These are phyloP conservation scores for Ustanciosporium gigantosporum DNA, from an alignment of 1,284 basidiomycete genomes.

Conservation along the genomic window DNA sequence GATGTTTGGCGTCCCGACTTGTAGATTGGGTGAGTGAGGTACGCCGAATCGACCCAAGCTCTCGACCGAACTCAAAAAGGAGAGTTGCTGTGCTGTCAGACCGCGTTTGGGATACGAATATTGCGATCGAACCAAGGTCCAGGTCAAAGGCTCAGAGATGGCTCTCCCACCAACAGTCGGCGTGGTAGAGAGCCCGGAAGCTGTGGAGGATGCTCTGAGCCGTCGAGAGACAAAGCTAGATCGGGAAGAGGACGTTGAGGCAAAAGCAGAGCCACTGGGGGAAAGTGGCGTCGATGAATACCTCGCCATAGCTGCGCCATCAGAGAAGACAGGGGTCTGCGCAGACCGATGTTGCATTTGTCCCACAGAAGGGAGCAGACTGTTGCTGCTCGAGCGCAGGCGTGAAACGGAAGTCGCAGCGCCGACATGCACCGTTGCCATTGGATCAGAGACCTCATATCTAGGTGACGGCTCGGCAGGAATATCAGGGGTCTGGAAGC, in stretches of 20 bases:
- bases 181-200: slow-evolving; percentile 1
- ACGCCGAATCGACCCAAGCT: slow-evolving; percentile 33
- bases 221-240: not conserved
- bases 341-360: no score
- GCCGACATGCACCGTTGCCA: slow-evolving; percentile 1
- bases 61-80: slow-evolving; percentile 39
- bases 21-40: not conserved
- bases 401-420: not conserved
- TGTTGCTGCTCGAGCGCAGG: no score
- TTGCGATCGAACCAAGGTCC: slow-evolving; percentile 28
- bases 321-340: slow-evolving; percentile 3
- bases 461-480: slow-evolving; percentile 13
- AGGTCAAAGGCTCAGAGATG: slow-evolving; percentile 34
- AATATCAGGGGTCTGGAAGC: not conserved
- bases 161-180: slow-evolving; percentile 1
- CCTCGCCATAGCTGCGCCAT: slow-evolving; percentile 15
- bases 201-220: slow-evolving; percentile 6
- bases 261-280: slow-evolving; percentile 1
- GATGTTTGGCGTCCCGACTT: not conserved
- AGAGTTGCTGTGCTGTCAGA: slow-evolving; percentile 21
- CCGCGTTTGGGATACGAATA: slow-evolving; percentile 31
- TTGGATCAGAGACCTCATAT: slow-evolving; percentile 11
- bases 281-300: slow-evolving; percentile 14
- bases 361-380: no score
- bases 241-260: not conserved